A percentile compares a stretch with the other conserved stretches of the same genome.
phyloP scores from a whole-genome alignment of 2,329 filamentous ascomycete genomes.

The Fusarium multiceps region DNA sequence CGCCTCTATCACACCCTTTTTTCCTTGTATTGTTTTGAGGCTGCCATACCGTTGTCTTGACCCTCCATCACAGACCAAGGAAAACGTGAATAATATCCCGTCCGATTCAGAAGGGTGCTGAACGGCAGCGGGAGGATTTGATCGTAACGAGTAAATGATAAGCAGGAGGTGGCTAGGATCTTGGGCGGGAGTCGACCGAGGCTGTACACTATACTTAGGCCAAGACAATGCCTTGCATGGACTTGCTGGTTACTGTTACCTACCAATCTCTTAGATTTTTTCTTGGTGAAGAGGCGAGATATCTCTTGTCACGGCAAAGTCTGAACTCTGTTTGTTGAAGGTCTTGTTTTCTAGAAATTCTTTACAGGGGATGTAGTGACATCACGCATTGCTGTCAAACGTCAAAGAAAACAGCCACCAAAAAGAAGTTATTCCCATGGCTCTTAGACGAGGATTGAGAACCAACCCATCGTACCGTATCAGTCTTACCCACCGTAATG shows the following conservation, averaged over 20 bases:
- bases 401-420: background rate
- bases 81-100: conserved; percentile 33
- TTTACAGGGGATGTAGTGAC: conserved; percentile 19
- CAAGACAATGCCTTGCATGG: background rate
- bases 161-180: conserved; percentile 27
- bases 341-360: conserved; percentile 30
- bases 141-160: conserved; percentile 25
- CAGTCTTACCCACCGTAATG: conserved; percentile 14
- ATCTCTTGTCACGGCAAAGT: conserved; percentile 8
- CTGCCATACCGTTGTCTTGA: conserved; percentile 8
- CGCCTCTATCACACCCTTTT: conserved; percentile 13
- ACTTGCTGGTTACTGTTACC: conserved; percentile 7
- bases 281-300: background rate
- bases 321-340: conserved; percentile 10
- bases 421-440: background rate
- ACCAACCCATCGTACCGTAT: background rate
- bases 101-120: conserved; percentile 19
- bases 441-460: background rate
- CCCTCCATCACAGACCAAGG: conserved; percentile 34
- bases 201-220: conserved; percentile 24
- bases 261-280: background rate
- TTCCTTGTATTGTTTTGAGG: background rate
- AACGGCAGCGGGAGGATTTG: conserved; percentile 13
- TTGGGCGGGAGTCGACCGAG: conserved; percentile 37
- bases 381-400: conserved; percentile 20